Base-by-base conservation (phyloP, 257 asterid genomes). In the Striga asiatica region DNA sequence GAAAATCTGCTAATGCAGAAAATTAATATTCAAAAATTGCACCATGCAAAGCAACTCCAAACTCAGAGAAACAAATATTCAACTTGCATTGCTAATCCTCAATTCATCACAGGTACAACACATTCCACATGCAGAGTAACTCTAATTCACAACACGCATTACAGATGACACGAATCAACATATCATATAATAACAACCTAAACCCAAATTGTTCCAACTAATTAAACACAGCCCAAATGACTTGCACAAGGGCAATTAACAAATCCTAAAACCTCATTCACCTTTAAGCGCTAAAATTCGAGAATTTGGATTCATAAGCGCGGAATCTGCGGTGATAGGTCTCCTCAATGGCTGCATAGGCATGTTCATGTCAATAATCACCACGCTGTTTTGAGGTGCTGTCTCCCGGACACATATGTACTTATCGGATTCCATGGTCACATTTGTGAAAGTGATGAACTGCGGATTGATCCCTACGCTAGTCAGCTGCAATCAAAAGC, bases 321-420 rank as follows among this genome's bases (percentile, higher is more conserved):
- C 99, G 0, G 99, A 93, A 69, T 93, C 97, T 2, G 99, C 99
- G 28, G 99, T 93, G 61, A 93, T 83, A 3, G 99, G 99, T 51
- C 99, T 80, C 76, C 99, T 81, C 83, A 93, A 41, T 19, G 99
- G 99, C 76, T 93, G 99, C 72, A 50, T 81, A 22, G 99, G 99
- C 97, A 83, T 85, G 72, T 27, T 93, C 99, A 85, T 93, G 48
- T 93, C 99, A 19, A 93, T 65, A 72, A 93, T 93, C 48, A 93
- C 99, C 54, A 93, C 95, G 46, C 96, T 85, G 73, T 88, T 93
- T 35, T 88, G 97, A 8, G 99, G 99, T 5, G 96, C 56, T 4
- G 99, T 93, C 82, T 93, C 99, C n/a, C 99, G 89, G 17, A 93
- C 97, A 43, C 99, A 93, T 32, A 93, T 93, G 60, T 76, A 93